Evolutionary conservation across 768 basidiomycete genomes (phyloP), one percentile per base, ranked within the genome.

Genomic region (Leccinum imitatum): DNA sequence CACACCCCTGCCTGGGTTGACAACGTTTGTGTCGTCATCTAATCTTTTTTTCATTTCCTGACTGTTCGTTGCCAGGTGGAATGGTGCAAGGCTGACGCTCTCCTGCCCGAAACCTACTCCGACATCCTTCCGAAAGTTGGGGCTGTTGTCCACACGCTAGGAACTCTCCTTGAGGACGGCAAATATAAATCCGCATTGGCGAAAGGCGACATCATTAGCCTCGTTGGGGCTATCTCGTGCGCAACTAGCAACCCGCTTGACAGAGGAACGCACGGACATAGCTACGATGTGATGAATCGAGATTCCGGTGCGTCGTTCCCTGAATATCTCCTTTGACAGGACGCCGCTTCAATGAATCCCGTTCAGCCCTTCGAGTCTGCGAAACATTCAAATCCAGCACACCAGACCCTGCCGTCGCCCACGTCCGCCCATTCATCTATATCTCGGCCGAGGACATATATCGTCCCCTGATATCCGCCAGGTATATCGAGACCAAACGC

Each of bases 401-500:
- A 15, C 70, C 78, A 47, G 68, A 69, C 56, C 67, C 70, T 65
- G 64, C 61, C 57, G 55, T 62, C 65, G 57, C 70, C 55, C 67
- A 62, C 60, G 61, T 65, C 58, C 82, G 87, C 56, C 83, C 87
- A n/a, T 98, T 99, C 74, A 82, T 98, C 44, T 98, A 91, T 76
- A 80, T 99, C 58, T 99, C 97, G 53, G 97, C 97, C 6, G 96
- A 96, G 69, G 72, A 73, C 21, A 84, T 96, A 51, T 94, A 87
- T 75, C 85, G 92, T 14, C 97, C 96, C 27, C 68, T 96, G 67
- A 84, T 98, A 53, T 86, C 95, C 30, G 80, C 84, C 0, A 78
- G 90, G 37, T 99, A 99, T 76, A 93, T 98, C 67, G 82, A 89
- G 70, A 90, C 92, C n/a, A 99, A 99, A 77, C 86, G 95, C 19